Conservation (phyloP, 345 rosid genomes). For the Nephelium lappaceum region DNA sequence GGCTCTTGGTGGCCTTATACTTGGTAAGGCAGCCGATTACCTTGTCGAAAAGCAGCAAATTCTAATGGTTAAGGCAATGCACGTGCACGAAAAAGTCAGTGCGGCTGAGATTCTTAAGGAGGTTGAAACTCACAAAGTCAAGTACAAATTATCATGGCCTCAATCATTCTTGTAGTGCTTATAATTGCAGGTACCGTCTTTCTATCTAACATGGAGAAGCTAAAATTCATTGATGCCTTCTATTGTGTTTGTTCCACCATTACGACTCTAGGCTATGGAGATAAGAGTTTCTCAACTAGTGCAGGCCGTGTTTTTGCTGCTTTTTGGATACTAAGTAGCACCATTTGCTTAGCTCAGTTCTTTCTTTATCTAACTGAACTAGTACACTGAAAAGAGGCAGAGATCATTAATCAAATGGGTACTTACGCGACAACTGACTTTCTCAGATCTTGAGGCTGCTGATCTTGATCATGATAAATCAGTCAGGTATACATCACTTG, state of each 20-base stretch:
- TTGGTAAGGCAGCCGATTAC: constrained; percentile 59
- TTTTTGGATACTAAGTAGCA: constrained; percentile 59
- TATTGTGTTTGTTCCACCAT: constrained; percentile 60
- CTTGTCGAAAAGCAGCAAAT: constrained; percentile 51
- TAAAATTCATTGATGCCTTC: constrained; percentile 43
- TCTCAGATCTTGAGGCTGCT: constrained; percentile 47
- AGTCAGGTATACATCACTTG: constrained; percentile 37
- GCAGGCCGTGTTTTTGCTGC: constrained; percentile 52
- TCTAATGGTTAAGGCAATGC: constrained; percentile 45
- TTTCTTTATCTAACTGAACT: constrained; percentile 57
- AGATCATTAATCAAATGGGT: constrained; percentile 32
- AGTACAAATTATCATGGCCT: constrained; percentile 35
- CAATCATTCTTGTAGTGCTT: constrained; percentile 33
- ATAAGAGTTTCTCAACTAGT: constrained; percentile 51
- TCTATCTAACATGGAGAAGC: constrained; percentile 34
- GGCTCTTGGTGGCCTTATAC: constrained; percentile 48
- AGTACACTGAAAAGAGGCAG: constrained; percentile 38
- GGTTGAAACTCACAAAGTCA: constrained; percentile 36
- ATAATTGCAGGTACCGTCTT: constrained; percentile 38
- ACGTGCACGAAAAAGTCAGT: constrained; percentile 28
- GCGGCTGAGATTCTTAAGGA: constrained; percentile 38
- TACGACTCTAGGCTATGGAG: constrained; percentile 64
- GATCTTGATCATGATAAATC: constrained; percentile 50
- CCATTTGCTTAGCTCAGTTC: constrained; percentile 53
- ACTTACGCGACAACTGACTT: constrained; percentile 28